Base-by-base conservation (phyloP, 2,329 filamentous ascomycete genomes). In the Pseudodiploospora longispora region DNA sequence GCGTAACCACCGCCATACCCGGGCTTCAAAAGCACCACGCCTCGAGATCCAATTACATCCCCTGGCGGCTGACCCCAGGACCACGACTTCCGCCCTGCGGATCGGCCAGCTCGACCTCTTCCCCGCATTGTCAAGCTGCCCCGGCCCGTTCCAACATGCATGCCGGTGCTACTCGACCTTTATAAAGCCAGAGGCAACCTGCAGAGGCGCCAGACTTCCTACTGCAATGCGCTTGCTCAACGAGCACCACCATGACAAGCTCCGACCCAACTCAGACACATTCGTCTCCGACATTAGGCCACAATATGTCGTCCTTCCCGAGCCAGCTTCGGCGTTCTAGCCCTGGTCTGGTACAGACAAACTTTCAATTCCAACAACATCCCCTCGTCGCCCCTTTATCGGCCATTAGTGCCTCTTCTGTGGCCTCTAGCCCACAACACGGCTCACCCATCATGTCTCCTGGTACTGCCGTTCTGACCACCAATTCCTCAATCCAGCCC, bases 401-500 rank as follows among this genome's bases (percentile, higher is more conserved):
- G 32, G 71, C 76, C 48, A 67, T 76, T 52, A 79, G 75, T 64
- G 66, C 69, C 44, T 78, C 76, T 12, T 76, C 77, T 29, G 65
- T 72, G 45, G 70, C 76, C 36, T 76, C 77, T 44, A 75, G 68
- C 55, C 76, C 75, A 10, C 69, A 68, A 46, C 71, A 76, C 53
- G 68, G 67, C 47, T 82, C 78, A 4, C 78, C 79, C 43, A 65
- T 73, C 57, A 71, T 78, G 69, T 75, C 76, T 33, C 72, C 77
- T 9, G 74, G 76, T 27, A 65, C 69, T 2, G 63, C 69, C 32
- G 63, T 74, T 38, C 65, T 76, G 50, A 78, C 75, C 45, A 76
- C 72, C 43, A 78, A 74, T 61, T 80, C 76, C 58, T 85, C 82
- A 7, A 65, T 83, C 45, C 80, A 84, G 56, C 72, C 74, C 3